phyloP scores from a whole-genome alignment of 768 basidiomycete genomes.

The Suillus americanus region DNA sequence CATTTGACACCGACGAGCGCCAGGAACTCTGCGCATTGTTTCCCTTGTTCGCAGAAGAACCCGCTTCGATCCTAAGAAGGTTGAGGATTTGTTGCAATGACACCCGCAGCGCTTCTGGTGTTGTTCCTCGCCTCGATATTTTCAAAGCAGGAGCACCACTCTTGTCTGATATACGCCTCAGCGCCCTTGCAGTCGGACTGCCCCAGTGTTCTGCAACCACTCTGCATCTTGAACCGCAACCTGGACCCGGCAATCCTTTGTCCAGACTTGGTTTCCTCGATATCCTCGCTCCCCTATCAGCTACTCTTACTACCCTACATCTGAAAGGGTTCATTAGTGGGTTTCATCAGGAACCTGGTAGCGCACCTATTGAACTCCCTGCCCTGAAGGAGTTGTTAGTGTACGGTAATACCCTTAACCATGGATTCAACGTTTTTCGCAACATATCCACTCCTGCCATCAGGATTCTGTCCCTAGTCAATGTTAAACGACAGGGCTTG shows the following conservation, averaged over 20 bases:
- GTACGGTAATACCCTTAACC: constrained; percentile 31
- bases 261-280: constrained; percentile 27
- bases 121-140: constrained; percentile 29
- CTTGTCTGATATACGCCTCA: constrained; percentile 31
- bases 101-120: constrained; percentile 22
- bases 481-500: constrained; percentile 27
- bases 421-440: constrained; percentile 35
- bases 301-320: constrained; percentile 31
- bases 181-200: constrained; percentile 32
- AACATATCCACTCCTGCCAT: constrained; percentile 33
- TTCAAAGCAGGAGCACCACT: constrained; percentile 32
- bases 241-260: constrained; percentile 28
- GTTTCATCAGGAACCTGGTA: constrained; percentile 32
- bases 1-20: constrained; percentile 31
- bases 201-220: constrained; percentile 27
- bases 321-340: constrained; percentile 33
- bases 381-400: constrained; percentile 28
- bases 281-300: constrained; percentile 28
- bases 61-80: constrained; percentile 28
- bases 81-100: constrained; percentile 31
- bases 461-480: constrained; percentile 24
- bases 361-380: constrained; percentile 31
- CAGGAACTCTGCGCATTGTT: constrained; percentile 28
- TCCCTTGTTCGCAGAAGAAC: constrained; percentile 19
- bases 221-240: constrained; percentile 35